Conservation (phyloP, 2,329 filamentous ascomycete genomes). For the Furcasterigmium sp. region DNA sequence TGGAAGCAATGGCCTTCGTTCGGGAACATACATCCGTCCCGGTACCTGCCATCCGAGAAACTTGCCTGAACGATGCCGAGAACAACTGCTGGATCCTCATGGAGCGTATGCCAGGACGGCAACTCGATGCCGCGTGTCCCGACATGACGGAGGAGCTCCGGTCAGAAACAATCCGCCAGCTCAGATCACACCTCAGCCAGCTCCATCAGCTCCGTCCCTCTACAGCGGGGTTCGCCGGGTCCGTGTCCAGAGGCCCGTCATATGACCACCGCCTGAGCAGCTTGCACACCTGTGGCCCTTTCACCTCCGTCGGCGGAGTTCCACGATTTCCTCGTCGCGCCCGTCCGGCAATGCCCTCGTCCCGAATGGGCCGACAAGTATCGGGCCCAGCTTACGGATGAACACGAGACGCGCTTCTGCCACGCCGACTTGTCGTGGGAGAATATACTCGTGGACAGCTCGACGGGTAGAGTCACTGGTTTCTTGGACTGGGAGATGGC, state of each 20-base stretch:
- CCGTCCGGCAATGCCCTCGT: slow-evolving; percentile 8
- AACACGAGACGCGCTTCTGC: not conserved
- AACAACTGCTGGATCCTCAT: slow-evolving; percentile 11
- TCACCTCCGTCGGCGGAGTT: slow-evolving; percentile 9
- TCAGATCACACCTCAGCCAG: slow-evolving; percentile 7
- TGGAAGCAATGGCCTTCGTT: slow-evolving; percentile 10
- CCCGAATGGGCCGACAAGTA: slow-evolving; percentile 9
- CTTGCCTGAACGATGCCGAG: slow-evolving; percentile 6
- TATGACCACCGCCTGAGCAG: slow-evolving; percentile 9
- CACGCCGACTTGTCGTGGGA: slow-evolving; percentile 4
- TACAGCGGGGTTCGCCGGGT: slow-evolving; percentile 3
- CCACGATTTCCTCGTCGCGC: slow-evolving; percentile 10
- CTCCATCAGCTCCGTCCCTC: slow-evolving; percentile 7
- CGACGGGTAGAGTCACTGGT: not conserved
- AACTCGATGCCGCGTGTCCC: slow-evolving; percentile 11
- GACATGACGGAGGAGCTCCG: slow-evolving; percentile 4
- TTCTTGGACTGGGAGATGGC: slow-evolving; percentile 12
- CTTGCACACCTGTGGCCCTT: slow-evolving; percentile 8
- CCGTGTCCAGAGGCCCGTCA: slow-evolving; percentile 8
- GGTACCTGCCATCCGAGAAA: slow-evolving; percentile 3
- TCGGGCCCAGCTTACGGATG: slow-evolving; percentile 7
- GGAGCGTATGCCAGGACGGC: slow-evolving; percentile 6
- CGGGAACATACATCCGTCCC: slow-evolving; percentile 4
- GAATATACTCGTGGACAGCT: slow-evolving; percentile 3
- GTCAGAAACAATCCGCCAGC: slow-evolving; percentile 6